phyloP scores from a whole-genome alignment of 2,329 filamentous ascomycete genomes.

The Beauveria rudraprayagi region DNA sequence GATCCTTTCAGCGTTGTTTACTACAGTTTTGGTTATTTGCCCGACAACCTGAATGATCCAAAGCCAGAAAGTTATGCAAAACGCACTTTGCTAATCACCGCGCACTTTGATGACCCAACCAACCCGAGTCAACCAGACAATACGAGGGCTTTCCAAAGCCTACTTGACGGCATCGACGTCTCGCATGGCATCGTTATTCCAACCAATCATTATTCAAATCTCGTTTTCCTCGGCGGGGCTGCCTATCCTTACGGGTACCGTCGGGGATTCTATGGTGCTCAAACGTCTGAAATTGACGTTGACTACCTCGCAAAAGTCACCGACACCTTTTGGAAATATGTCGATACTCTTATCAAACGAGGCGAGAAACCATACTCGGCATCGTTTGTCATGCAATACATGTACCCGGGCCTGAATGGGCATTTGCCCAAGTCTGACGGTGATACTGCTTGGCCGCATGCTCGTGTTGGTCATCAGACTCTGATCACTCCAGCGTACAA shows the following conservation, averaged over 20 bases:
- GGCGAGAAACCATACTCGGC: slow-evolving; percentile 3
- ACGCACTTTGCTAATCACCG: slow-evolving; percentile 6
- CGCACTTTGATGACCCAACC: slow-evolving; percentile 6
- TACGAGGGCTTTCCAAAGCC: neutral
- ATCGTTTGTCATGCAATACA: slow-evolving; percentile 10
- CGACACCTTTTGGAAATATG: neutral
- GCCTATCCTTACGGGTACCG: slow-evolving; percentile 9
- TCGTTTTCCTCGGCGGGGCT: slow-evolving; percentile 3
- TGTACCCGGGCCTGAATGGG: slow-evolving; percentile 3
- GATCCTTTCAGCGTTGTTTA: slow-evolving; percentile 8
- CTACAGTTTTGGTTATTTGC: slow-evolving; percentile 8
- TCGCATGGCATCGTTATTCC: neutral
- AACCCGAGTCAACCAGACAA: neutral
- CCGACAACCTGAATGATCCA: neutral
- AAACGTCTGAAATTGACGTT: slow-evolving; percentile 4
- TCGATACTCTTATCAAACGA: neutral
- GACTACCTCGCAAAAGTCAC: slow-evolving; percentile 1
- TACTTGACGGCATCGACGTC: neutral
- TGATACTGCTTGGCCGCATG: slow-evolving; percentile 10
- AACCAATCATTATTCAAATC: neutral
- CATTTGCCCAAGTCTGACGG: neutral
- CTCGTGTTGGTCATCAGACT: slow-evolving; percentile 1
- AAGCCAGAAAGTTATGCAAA: neutral
- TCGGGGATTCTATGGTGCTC: slow-evolving; percentile 8
- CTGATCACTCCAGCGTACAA: slow-evolving; percentile 3